Percentiles rank a stretch among this genome's conserved stretches.
Conservation (phyloP, 2,329 filamentous ascomycete species). For the Ascochyta rabiei region DNA sequence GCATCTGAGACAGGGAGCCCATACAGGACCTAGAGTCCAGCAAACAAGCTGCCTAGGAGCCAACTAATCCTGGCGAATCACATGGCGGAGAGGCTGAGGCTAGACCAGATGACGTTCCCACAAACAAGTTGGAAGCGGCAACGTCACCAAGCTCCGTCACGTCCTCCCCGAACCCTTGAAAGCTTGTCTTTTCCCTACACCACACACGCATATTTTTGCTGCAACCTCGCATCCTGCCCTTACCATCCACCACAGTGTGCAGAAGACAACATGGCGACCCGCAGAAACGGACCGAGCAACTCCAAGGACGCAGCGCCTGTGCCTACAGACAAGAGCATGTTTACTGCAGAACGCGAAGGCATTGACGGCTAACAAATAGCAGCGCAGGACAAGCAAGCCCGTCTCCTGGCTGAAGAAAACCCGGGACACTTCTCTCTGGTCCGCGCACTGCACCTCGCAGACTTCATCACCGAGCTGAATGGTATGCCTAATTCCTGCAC, state of each 20-base stretch:
- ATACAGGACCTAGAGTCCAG: background rate
- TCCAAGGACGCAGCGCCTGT: conserved; percentile 37
- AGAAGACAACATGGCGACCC: conserved; percentile 10
- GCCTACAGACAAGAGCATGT: conserved; percentile 14
- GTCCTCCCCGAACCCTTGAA: conserved; percentile 6
- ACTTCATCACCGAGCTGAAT: conserved; percentile 84
- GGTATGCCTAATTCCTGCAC: conserved; percentile 49
- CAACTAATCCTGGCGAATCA: conserved; percentile 16
- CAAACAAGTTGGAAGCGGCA: conserved; percentile 14
- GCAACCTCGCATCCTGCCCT: background rate
- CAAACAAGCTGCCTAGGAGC: background rate
- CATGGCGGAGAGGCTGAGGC: conserved; percentile 8
- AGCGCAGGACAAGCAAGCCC: conserved; percentile 78
- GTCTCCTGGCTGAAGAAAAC: conserved; percentile 70
- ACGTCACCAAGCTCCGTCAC: conserved; percentile 8
- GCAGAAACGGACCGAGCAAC: conserved; percentile 14
- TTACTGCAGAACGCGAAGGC: background rate
- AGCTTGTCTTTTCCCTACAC: conserved; percentile 2
- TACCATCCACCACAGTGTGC: background rate
- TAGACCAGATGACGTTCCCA: conserved; percentile 19
- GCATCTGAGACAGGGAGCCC: background rate
- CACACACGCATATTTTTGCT: background rate
- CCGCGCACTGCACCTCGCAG: conserved; percentile 73
- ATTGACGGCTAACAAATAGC: conserved; percentile 6
- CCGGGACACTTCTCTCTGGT: conserved; percentile 70